These are phyloP conservation scores for Ascochyta lentis DNA, from an alignment of 2,329 filamentous ascomycete species.

Conservation along the genomic window DNA sequence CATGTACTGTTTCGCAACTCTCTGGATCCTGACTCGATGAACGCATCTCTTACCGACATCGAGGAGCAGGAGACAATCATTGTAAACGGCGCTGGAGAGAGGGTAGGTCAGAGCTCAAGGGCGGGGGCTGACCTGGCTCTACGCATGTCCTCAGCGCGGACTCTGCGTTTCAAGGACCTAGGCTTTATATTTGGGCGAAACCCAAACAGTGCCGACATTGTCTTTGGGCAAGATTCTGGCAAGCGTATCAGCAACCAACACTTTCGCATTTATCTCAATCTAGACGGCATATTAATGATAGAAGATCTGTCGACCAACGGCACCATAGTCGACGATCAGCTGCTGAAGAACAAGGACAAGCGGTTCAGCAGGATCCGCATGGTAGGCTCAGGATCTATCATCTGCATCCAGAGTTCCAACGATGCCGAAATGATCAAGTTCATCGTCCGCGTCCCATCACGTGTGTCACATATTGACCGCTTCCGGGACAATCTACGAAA, in stretches of 20 bases:
- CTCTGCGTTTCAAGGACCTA: conserved; percentile 68
- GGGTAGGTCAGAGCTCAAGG: conserved; percentile 25
- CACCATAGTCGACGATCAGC: conserved; percentile 78
- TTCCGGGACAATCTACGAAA: conserved; percentile 73
- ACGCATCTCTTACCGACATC: conserved; percentile 44
- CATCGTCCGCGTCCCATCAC: conserved; percentile 80
- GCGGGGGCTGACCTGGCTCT: conserved; percentile 71
- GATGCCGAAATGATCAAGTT: conserved; percentile 74
- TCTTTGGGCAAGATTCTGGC: conserved; percentile 68
- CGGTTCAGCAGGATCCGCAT: conserved; percentile 63
- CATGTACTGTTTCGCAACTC: conserved; percentile 63
- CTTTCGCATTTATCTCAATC: conserved; percentile 90
- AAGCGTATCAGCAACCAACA: conserved; percentile 91
- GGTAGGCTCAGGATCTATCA: conserved; percentile 73
- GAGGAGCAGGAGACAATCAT: conserved; percentile 57
- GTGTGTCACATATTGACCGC: conserved; percentile 69
- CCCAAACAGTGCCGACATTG: conserved; percentile 70
- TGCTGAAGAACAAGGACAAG: conserved; percentile 63
- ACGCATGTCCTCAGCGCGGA: conserved; percentile 70
- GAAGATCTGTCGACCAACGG: conserved; percentile 97
- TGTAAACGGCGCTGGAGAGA: conserved; percentile 50
- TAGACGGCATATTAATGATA: conserved; percentile 86
- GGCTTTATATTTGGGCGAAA: conserved; percentile 93
- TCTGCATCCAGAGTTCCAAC: conserved; percentile 67
- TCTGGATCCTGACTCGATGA: conserved; percentile 44